These are phyloP conservation scores for Thermomyces lanuginosus DNA, from an alignment of 2,329 filamentous ascomycete species.

Conservation along the genomic window DNA sequence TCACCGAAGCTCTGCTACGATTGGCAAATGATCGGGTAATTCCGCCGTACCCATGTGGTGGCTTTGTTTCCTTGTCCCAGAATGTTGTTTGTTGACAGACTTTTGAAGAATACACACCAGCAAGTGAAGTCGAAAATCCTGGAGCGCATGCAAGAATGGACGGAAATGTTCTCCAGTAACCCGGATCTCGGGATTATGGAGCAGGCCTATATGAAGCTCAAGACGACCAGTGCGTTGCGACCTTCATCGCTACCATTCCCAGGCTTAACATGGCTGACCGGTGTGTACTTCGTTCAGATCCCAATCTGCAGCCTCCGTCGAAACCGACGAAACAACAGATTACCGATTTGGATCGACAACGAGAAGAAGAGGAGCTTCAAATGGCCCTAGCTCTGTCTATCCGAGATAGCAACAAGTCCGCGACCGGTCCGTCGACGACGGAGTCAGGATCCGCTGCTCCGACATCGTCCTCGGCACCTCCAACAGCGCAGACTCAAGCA, in stretches of 20 bases:
- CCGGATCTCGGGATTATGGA: constrained; percentile 94
- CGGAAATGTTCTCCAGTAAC: constrained; percentile 80
- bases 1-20: constrained; percentile 82
- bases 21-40: constrained; percentile 66
- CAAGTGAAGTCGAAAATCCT: constrained; percentile 96
- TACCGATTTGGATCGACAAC: constrained; percentile 74
- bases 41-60: constrained; percentile 1
- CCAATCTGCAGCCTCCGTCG: constrained; percentile 75
- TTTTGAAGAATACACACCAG: constrained; percentile 61
- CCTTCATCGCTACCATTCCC: neutral
- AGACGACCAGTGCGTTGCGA: constrained; percentile 42
- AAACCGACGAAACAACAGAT: constrained; percentile 87
- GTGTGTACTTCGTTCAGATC: constrained; percentile 41
- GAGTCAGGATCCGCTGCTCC: constrained; percentile 11
- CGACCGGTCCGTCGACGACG: constrained; percentile 22
- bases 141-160: constrained; percentile 92
- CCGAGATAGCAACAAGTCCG: too few species aligned
- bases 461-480: constrained; percentile 20
- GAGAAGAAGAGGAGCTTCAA: constrained; percentile 93
- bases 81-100: constrained; percentile 1
- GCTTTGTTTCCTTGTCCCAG: neutral
- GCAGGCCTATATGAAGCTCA: constrained; percentile 77
- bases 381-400: constrained; percentile 88
- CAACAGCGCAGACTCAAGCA: constrained; percentile 17
- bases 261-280: neutral